A percentile compares a stretch with the other conserved stretches of the same genome.
These are phyloP conservation scores for Pisolithus thermaeus DNA, from an alignment of 1,284 basidiomycete genomes.

Conservation along the genomic window DNA sequence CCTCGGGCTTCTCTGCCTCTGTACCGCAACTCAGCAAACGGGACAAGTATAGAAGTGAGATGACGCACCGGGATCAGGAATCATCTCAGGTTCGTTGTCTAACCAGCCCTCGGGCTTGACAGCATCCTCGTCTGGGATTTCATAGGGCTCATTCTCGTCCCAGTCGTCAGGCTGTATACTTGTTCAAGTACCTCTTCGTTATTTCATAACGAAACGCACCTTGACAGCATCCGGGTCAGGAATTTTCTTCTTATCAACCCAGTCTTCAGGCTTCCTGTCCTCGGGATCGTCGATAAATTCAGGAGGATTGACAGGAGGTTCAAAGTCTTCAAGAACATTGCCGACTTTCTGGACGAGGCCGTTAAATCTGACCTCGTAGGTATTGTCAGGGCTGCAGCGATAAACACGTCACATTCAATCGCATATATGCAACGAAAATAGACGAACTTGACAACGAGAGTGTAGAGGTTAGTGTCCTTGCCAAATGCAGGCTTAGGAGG, in stretches of 20 bases:
- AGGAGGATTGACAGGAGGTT: constrained; percentile 90
- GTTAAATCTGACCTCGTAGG: constrained; percentile 91
- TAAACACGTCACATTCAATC: background rate
- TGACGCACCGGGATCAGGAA: constrained; percentile 78
- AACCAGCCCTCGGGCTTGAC: constrained; percentile 95
- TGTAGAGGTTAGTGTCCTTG: constrained; percentile 90
- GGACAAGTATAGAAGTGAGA: background rate
- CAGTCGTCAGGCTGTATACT: constrained; percentile 76
- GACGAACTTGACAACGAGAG: constrained; percentile 82
- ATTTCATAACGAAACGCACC: constrained; percentile 33
- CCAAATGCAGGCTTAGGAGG: constrained; percentile 84
- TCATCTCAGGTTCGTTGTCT: constrained; percentile 75
- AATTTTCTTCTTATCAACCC: constrained; percentile 91
- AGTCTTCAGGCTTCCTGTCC: constrained; percentile 87
- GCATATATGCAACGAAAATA: background rate
- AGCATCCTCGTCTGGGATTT: constrained; percentile 85
- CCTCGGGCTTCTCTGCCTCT: constrained; percentile 95
- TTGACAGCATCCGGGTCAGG: constrained; percentile 82
- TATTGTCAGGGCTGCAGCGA: constrained; percentile 78
- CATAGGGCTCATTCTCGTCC: constrained; percentile 92
- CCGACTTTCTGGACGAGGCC: constrained; percentile 79
- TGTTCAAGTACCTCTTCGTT: background rate
- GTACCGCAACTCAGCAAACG: constrained; percentile 6
- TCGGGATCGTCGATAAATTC: constrained; percentile 92
- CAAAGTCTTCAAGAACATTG: constrained; percentile 89